These are phyloP conservation scores for Gossypium raimondii DNA, from an alignment of 345 rosid genomes.

Conservation along the genomic window DNA sequence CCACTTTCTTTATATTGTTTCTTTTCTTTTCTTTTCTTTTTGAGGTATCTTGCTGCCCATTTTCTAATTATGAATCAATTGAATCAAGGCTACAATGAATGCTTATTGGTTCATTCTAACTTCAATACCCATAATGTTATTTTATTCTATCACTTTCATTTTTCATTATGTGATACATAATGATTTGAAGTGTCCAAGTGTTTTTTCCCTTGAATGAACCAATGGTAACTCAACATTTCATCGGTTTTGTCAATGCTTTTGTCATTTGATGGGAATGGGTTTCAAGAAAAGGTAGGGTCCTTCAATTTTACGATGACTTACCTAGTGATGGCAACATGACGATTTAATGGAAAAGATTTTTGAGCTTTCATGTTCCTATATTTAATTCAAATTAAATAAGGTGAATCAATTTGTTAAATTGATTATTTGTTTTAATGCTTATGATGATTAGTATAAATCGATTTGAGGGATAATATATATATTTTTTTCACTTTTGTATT, in stretches of 20 bases:
- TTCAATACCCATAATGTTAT: not conserved
- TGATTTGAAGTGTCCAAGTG: not conserved
- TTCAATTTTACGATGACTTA: not conserved
- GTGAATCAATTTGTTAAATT: too few species aligned
- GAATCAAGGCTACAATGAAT: not conserved
- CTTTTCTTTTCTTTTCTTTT: not conserved
- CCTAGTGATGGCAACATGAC: too few species aligned
- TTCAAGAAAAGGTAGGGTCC: not conserved
- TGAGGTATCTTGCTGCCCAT: not conserved
- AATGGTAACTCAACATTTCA: not conserved
- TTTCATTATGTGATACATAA: not conserved
- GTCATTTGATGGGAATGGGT: not conserved
- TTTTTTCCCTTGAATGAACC: not conserved
- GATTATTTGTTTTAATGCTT: too few species aligned
- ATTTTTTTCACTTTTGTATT: too few species aligned
- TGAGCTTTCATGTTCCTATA: too few species aligned
- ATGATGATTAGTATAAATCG: too few species aligned
- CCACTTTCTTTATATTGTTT: not conserved
- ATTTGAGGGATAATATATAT: too few species aligned
- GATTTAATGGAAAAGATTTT: too few species aligned
- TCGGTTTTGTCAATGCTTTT: not conserved
- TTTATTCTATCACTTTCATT: not conserved
- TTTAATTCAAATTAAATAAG: too few species aligned
- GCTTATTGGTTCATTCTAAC: constrained; percentile 1
- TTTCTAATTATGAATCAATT: not conserved